Evolutionary conservation across 371 early-diverging fungal genomes (phyloP).

Genomic region (Mortierella sp.): DNA sequence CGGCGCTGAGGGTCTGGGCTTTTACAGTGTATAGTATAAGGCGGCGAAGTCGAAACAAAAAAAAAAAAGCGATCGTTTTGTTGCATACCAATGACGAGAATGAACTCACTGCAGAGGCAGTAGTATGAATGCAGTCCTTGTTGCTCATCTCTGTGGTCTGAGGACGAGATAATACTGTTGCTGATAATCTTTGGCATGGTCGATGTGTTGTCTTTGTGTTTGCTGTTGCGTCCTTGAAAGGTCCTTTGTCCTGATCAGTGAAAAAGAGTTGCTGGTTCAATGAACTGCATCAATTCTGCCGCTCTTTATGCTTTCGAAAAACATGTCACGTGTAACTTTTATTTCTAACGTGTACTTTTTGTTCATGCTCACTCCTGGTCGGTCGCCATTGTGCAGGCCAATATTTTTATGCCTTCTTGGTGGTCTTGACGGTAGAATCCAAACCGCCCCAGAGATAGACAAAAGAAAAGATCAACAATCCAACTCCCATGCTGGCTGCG

Average conservation of each 20-base stretch:
- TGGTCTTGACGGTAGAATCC: constrained; percentile 48
- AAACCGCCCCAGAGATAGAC: constrained; percentile 78
- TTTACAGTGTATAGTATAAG: neutral
- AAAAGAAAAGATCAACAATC: constrained; percentile 86
- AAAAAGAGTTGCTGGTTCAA: neutral
- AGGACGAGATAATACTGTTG: constrained; percentile 75
- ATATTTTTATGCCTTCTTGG: constrained; percentile 45
- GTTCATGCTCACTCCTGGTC: neutral
- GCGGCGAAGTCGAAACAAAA: neutral
- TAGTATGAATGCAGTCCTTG: constrained; percentile 77
- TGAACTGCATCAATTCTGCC: neutral
- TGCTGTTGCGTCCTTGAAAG: neutral
- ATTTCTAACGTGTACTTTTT: neutral
- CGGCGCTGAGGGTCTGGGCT: too few relatives aligned
- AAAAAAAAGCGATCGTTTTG: neutral
- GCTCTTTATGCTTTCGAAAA: neutral
- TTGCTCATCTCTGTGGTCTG: constrained; percentile 63
- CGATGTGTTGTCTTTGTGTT: constrained; percentile 1
- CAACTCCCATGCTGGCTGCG: constrained; percentile 84
- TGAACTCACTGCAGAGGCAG: constrained; percentile 82
- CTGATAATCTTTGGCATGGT: constrained; percentile 78
- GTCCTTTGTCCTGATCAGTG: constrained; percentile 10
- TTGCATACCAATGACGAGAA: constrained; percentile 73
- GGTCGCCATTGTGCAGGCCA: neutral
- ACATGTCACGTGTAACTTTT: neutral